A percentile compares a stretch with the other conserved stretches of the same genome.
phyloP scores from a whole-genome alignment of 1,284 basidiomycete species.

The Cerioporus squamosus region DNA sequence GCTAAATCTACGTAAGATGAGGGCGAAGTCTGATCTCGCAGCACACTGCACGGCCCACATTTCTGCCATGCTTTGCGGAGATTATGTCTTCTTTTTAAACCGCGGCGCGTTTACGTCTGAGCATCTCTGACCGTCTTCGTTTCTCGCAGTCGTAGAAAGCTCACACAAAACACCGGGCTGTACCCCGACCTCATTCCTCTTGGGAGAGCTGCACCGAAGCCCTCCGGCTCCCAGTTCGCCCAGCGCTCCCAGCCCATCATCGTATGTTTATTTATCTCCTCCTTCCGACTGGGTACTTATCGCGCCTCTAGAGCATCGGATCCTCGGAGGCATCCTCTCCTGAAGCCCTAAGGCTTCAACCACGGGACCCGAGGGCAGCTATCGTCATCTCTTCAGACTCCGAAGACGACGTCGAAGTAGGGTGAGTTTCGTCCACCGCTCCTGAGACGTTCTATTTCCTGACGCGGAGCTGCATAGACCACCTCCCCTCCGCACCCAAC shows the following conservation, averaged over 20 bases:
- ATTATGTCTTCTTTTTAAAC: no score
- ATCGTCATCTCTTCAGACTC: conserved; percentile 32
- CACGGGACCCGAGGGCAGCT: not conserved
- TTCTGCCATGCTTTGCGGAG: no score
- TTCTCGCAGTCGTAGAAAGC: conserved; percentile 23
- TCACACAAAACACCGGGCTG: conserved; percentile 25
- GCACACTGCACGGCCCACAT: no score
- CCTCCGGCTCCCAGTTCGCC: not conserved
- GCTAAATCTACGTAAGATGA: no score
- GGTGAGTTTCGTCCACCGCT: conserved; percentile 7
- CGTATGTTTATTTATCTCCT: not conserved
- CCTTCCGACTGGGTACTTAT: not conserved
- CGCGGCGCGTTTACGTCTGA: no score
- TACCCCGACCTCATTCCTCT: conserved; percentile 23
- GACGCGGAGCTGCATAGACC: not conserved
- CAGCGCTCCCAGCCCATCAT: conserved; percentile 11
- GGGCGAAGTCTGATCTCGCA: no score
- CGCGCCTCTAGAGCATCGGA: conserved; percentile 7
- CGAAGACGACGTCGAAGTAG: conserved; percentile 26
- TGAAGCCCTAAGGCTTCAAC: not conserved
- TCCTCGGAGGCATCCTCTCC: conserved; percentile 13
- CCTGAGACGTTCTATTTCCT: not conserved
- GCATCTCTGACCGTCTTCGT: not conserved
- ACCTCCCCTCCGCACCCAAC: conserved; percentile 19
- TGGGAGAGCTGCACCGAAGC: not conserved